Percentiles rank a stretch among this genome's conserved stretches.
These are phyloP conservation scores for Chenopodium berlandieri DNA, from an alignment of 148 eudicot species.

Conservation along the genomic window DNA sequence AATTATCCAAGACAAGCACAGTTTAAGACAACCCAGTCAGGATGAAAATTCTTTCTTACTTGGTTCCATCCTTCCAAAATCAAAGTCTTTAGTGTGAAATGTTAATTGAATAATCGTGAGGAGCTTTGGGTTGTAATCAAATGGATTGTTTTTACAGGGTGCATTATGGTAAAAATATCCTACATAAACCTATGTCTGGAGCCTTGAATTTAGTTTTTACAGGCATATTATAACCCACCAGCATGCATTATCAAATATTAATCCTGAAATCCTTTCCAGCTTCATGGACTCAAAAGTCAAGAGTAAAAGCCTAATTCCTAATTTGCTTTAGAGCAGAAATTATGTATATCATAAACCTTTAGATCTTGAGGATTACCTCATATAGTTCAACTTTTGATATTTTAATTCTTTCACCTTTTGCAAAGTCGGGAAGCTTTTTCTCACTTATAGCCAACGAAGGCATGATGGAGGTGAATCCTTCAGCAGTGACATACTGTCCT, in stretches of 20 bases:
- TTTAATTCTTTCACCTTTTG: constrained; percentile 70
- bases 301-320: neutral
- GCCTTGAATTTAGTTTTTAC: neutral
- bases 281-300: neutral
- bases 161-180: too few relatives aligned
- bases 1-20: too few relatives aligned
- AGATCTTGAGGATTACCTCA: constrained; percentile 51
- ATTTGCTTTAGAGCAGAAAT: neutral
- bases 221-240: neutral
- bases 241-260: neutral
- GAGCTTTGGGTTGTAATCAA: too few relatives aligned
- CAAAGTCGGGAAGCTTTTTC: constrained; percentile 75
- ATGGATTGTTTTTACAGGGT: too few relatives aligned
- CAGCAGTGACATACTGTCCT: constrained; percentile 61
- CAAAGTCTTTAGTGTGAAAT: too few relatives aligned
- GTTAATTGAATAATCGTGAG: too few relatives aligned
- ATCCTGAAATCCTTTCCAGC: neutral
- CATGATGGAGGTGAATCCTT: constrained; percentile 82
- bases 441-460: constrained; percentile 90
- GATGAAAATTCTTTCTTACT: too few relatives aligned
- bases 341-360: constrained; percentile 4
- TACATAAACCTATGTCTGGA: neutral
- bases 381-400: constrained; percentile 67
- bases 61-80: too few relatives aligned
- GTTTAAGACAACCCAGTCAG: too few relatives aligned